Evolutionary conservation across 2,329 filamentous ascomycete species (phyloP), one percentile per base, ranked within the genome.

Genomic region (Trichoderma hamatum): DNA sequence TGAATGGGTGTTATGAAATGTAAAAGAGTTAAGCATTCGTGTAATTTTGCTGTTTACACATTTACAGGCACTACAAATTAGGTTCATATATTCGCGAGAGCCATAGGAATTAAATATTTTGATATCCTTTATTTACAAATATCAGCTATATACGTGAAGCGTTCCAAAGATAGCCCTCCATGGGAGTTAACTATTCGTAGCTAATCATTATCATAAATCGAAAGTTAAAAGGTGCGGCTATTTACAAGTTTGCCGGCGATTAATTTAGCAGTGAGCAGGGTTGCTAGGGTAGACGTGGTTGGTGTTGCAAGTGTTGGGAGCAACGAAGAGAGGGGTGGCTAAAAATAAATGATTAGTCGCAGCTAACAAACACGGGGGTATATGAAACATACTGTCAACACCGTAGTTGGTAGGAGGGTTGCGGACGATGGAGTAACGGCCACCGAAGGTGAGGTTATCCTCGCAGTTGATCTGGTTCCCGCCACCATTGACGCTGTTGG

Each of bases 241-340:
- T 63, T 13, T 55, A 63, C 52, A 49, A 30, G 11, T 21, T 39
- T 52, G 61, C 46, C 24, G 21, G 11, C 14, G 21, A 21, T 14
- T 39, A 60, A 39, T 52, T 70, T 67, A 73, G 59, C 72, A 73
- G 58, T 73, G 70, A 54, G 72, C 72, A 34, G 72, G 71, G 69
- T 73, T 73, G 67, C 68, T 71, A 54, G 72, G 72, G 55, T 73
- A 72, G 34, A 73, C 71, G 58, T 73, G 71, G 21, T 67, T 36
- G 9, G 72, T 72, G 65, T 73, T 73, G 71, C 72, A 73, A 21
- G 71, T 73, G 67, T 72, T 71, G n/a, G 72, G 72, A 21, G 71
- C 59, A 13, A 63, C 52, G 55, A 72, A 73, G 24, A 72, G 71
- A 65, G 72, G 70, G 24, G 72, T 70, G 24, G 67, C 72, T 73